Conservation (phyloP, 306 rosid genomes). For the Luffa acutangula region DNA sequence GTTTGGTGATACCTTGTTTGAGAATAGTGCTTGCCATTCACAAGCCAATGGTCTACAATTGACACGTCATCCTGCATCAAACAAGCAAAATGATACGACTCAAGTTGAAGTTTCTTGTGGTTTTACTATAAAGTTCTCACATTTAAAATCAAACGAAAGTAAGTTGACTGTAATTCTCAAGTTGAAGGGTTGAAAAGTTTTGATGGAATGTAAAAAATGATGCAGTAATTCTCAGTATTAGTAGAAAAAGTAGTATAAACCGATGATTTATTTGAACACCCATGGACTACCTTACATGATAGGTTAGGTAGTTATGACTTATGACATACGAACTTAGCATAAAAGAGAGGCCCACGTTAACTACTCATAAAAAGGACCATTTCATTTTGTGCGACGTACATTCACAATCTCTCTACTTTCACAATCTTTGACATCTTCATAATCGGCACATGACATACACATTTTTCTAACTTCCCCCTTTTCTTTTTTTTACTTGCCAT, state of each 20-base stretch:
- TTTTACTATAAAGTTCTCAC: background rate
- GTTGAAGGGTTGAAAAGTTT: background rate
- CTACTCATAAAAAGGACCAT: background rate
- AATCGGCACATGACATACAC: background rate
- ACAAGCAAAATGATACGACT: background rate
- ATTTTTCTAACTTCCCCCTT: background rate
- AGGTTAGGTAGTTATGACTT: background rate
- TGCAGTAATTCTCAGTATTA: background rate
- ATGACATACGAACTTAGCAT: background rate
- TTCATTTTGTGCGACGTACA: background rate
- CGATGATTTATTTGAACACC: background rate
- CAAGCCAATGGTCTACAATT: constrained; percentile 74
- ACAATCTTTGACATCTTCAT: background rate
- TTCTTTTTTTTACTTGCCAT: background rate
- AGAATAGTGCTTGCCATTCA: constrained; percentile 79
- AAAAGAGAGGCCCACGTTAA: background rate
- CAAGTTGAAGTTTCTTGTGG: background rate
- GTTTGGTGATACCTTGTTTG: constrained; percentile 51
- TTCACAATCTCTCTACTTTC: background rate
- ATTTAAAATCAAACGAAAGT: background rate
- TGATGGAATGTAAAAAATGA: background rate
- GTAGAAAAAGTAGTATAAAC: background rate
- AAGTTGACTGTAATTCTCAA: background rate
- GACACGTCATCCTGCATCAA: constrained; percentile 64
- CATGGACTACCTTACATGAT: background rate